Conservation (phyloP, 805 yeast species). For the Diddensiella transvaalensis region DNA sequence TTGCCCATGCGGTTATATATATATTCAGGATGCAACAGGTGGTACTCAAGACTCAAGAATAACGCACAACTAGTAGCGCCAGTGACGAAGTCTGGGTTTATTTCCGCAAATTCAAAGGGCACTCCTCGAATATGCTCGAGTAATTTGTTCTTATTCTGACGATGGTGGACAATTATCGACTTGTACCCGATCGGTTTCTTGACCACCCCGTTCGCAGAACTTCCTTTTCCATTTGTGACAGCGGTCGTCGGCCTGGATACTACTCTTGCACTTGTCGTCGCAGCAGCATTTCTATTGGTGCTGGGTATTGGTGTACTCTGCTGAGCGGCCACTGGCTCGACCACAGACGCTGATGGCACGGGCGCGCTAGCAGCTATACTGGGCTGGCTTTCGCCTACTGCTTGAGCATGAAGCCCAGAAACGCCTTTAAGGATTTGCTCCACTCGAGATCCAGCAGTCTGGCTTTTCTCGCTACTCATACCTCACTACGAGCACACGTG, state of each 20-base stretch:
- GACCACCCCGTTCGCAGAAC: neutral
- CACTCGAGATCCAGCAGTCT: neutral
- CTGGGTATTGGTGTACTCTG: neutral
- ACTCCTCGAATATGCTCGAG: conserved; percentile 26
- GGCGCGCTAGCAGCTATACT: neutral
- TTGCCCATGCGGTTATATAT: conserved; percentile 35
- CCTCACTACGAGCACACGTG: too few species aligned
- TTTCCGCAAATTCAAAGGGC: conserved; percentile 23
- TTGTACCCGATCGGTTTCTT: conserved; percentile 12
- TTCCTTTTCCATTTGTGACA: neutral
- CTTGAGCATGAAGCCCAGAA: neutral
- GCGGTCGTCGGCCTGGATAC: neutral
- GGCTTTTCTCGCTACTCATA: too few species aligned
- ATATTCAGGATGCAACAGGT: conserved; percentile 40
- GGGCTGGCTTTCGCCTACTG: neutral
- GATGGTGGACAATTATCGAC: conserved; percentile 17
- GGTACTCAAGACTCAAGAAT: conserved; percentile 35
- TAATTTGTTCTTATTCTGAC: conserved; percentile 32
- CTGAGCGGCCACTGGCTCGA: neutral
- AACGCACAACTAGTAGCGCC: conserved; percentile 35
- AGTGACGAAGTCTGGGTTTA: conserved; percentile 37
- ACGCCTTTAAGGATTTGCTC: neutral
- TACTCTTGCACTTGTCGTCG: neutral
- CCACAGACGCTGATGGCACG: neutral
- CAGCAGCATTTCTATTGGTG: neutral